Percentiles rank a stretch among this genome's conserved stretches.
phyloP scores from a whole-genome alignment of 495 filamentous ascomycete species.

The Neurospora sp. region DNA sequence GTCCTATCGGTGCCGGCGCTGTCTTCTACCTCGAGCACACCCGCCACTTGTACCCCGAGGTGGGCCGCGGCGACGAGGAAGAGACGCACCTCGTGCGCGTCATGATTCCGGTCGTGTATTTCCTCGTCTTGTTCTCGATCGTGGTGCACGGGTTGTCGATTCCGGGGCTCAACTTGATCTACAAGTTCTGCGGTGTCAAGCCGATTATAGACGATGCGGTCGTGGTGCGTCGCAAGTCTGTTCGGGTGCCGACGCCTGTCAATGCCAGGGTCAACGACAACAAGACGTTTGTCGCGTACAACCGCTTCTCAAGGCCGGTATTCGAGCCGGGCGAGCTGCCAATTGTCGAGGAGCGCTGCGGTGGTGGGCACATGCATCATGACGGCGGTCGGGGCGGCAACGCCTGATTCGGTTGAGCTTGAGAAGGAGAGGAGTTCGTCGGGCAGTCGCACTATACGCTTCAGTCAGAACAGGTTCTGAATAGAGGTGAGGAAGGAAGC shows the following conservation, averaged over 20 bases:
- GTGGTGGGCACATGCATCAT: not conserved
- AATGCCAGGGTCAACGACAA: slow-evolving; percentile 35
- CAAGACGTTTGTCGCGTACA: slow-evolving; percentile 41
- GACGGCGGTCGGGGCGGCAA: not conserved
- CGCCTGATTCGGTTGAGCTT: not conserved
- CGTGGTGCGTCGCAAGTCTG: slow-evolving; percentile 37
- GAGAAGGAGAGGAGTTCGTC: not conserved
- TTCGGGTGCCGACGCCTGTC: slow-evolving; percentile 39
- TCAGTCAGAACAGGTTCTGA: not conserved
- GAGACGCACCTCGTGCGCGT: slow-evolving; percentile 41
- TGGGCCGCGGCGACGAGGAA: slow-evolving; percentile 39
- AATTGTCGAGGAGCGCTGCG: not conserved
- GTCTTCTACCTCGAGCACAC: slow-evolving; percentile 69
- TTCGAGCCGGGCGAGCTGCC: slow-evolving; percentile 18
- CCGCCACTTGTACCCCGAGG: slow-evolving; percentile 42
- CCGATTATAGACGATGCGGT: slow-evolving; percentile 44
- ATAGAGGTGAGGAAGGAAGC: not conserved
- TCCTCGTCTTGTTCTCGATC: slow-evolving; percentile 49
- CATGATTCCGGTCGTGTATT: slow-evolving; percentile 48
- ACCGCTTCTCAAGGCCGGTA: slow-evolving; percentile 42
- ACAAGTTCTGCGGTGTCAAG: slow-evolving; percentile 32
- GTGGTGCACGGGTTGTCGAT: slow-evolving; percentile 49
- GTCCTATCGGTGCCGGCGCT: slow-evolving; percentile 79
- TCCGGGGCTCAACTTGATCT: slow-evolving; percentile 39
- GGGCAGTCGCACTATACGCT: not conserved